phyloP scores from a whole-genome alignment of 768 basidiomycete genomes.

The Calocera viscosa region DNA sequence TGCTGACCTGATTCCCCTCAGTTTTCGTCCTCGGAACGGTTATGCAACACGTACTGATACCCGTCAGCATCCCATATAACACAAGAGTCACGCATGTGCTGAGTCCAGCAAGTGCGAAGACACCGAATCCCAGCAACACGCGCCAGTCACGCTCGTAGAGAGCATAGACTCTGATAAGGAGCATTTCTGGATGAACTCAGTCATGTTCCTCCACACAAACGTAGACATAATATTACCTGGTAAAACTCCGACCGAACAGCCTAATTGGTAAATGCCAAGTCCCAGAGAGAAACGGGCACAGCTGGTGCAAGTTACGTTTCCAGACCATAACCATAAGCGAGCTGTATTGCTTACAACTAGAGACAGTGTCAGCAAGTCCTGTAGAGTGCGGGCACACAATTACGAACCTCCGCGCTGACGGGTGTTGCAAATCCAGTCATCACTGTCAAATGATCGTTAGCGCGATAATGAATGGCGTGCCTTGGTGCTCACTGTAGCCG shows the following conservation, averaged over 20 bases:
- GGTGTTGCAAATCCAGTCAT: not conserved
- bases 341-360: not conserved
- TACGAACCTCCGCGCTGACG: not conserved
- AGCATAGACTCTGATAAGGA: not conserved
- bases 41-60: not conserved
- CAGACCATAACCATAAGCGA: not conserved
- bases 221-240: not conserved
- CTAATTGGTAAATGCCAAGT: not conserved
- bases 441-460: not conserved
- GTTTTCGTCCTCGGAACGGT: not conserved
- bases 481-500: not conserved
- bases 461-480: not conserved
- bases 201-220: not conserved
- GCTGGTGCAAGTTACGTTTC: not conserved
- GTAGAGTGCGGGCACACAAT: not conserved
- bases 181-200: not conserved
- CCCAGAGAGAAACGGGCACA: not conserved
- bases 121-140: not conserved
- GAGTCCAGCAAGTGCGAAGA: not conserved
- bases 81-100: not conserved
- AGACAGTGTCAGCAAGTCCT: not conserved
- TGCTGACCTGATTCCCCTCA: not conserved
- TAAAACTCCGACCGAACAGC: not conserved
- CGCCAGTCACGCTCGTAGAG: not conserved
- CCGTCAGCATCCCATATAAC: not conserved